phyloP scores from a whole-genome alignment of 2,329 filamentous ascomycete genomes.

The Exophiala oligosperma region DNA sequence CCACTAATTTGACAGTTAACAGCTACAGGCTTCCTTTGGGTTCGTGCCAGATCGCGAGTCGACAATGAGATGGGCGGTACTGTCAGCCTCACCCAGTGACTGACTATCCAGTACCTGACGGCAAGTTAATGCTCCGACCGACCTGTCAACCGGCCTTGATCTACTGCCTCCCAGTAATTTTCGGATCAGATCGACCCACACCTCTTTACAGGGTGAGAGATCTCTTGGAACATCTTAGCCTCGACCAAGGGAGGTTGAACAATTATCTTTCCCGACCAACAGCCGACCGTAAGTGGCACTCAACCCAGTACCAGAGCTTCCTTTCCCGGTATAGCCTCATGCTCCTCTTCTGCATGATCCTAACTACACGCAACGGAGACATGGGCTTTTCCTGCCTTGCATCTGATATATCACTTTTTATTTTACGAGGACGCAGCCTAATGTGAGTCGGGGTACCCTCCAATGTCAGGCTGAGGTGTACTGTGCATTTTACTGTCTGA shows the following conservation, averaged over 20 bases:
- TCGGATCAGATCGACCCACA: background rate
- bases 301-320: background rate
- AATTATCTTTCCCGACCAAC: background rate
- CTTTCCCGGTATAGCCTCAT: background rate
- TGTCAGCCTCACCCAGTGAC: background rate
- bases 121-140: background rate
- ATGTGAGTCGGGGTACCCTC: background rate
- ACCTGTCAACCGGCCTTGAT: background rate
- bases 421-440: background rate
- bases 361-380: background rate
- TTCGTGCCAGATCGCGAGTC: too few species aligned
- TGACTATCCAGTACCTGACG: background rate
- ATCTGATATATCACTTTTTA: constrained; percentile 20
- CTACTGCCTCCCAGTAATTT: background rate
- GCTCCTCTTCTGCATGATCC: background rate
- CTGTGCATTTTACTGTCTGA: constrained; percentile 2
- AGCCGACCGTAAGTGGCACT: background rate
- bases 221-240: background rate
- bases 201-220: background rate
- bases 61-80: too few species aligned
- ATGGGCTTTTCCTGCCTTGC: background rate
- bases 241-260: background rate
- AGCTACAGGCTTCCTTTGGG: too few species aligned
- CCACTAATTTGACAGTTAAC: too few species aligned
- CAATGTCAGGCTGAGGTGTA: background rate